Conservation (phyloP, 2,329 filamentous ascomycete genomes). For the Pseudocercospora eumusae region DNA sequence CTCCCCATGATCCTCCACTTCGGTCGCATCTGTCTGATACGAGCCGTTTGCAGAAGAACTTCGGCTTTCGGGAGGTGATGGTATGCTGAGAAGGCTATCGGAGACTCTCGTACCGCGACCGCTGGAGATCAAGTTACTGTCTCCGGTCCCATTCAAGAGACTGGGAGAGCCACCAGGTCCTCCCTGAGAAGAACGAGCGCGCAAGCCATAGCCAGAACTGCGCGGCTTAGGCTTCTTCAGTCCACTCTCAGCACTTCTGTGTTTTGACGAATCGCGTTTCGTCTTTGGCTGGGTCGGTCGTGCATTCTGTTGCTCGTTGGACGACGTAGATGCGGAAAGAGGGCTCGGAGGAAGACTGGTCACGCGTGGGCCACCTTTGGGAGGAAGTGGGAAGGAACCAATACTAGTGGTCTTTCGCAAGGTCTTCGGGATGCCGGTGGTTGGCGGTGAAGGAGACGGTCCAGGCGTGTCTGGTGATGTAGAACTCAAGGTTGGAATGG, state of each 20-base stretch:
- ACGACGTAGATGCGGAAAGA: constrained; percentile 52
- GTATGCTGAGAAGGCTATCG: constrained; percentile 73
- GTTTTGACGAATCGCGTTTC: constrained; percentile 36
- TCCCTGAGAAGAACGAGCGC: constrained; percentile 47
- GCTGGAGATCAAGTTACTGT: constrained; percentile 70
- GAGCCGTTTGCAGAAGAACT: constrained; percentile 92
- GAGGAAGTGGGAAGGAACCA: constrained; percentile 88
- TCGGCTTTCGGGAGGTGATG: constrained; percentile 82
- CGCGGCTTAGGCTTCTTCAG: constrained; percentile 34
- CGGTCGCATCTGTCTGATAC: constrained; percentile 86
- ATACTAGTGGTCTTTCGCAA: constrained; percentile 90
- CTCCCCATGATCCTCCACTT: constrained; percentile 60
- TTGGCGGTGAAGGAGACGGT: constrained; percentile 22
- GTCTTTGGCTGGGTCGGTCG: constrained; percentile 37
- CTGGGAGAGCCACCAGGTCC: constrained; percentile 60
- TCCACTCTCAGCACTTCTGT: constrained; percentile 36
- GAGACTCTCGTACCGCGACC: constrained; percentile 65
- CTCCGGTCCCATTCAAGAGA: constrained; percentile 74
- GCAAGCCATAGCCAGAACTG: constrained; percentile 46
- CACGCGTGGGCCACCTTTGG: constrained; percentile 61
- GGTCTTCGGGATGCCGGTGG: constrained; percentile 53
- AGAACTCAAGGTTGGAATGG: constrained; percentile 54
- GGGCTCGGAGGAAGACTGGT: constrained; percentile 63
- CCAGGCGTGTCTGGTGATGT: constrained; percentile 40
- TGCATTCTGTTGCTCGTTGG: constrained; percentile 34